Percentiles rank a stretch among this genome's conserved stretches.
phyloP scores from a whole-genome alignment of 305 asterid species.

The Fraxinus velutina region DNA sequence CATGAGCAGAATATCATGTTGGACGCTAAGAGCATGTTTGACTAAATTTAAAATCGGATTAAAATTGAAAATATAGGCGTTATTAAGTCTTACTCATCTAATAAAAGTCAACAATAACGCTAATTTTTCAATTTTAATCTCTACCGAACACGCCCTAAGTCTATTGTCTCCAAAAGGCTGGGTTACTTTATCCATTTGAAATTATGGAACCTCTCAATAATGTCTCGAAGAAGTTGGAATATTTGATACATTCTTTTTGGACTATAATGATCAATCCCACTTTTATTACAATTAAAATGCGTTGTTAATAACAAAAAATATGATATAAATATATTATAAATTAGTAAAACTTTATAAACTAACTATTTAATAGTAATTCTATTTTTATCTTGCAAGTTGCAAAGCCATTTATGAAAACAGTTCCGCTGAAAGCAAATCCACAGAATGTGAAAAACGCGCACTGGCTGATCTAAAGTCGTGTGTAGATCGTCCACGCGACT shows the following conservation, averaged over 20 bases:
- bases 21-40: not conserved
- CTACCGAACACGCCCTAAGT: too few relatives aligned
- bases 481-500: not conserved
- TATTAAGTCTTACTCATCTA: too few relatives aligned
- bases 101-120: too few relatives aligned
- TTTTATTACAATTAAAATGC: not conserved
- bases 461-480: not conserved
- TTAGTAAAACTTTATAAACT: not conserved
- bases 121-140: too few relatives aligned
- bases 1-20: not conserved
- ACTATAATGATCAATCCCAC: not conserved
- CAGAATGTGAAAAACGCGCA: not conserved
- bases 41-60: too few relatives aligned
- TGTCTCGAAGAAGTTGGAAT: not conserved
- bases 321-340: too few relatives aligned
- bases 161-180: too few relatives aligned
- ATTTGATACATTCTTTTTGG: not conserved
- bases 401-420: not conserved
- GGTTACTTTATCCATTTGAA: not conserved
- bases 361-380: not conserved
- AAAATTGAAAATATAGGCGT: too few relatives aligned
- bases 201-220: not conserved
- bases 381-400: not conserved
- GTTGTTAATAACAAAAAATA: too few relatives aligned
- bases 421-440: not conserved